Evolutionary conservation across 1,284 basidiomycete species (phyloP).

Genomic region (Ganoderma sp.): DNA sequence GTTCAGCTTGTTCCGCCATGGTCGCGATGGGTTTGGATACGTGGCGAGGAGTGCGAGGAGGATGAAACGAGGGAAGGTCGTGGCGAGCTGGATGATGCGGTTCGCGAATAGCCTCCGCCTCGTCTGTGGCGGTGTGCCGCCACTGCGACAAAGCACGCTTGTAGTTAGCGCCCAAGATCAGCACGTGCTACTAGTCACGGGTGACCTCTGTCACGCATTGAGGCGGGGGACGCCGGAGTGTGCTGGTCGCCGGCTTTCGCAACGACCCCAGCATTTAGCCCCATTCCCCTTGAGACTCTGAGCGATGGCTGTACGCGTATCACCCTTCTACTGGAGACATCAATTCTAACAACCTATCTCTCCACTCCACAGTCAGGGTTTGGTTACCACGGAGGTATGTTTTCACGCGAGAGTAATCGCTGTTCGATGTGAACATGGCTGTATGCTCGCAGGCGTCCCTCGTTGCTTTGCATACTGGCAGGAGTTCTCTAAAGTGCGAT

Average conservation of each 20-base stretch:
- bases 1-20: constrained; percentile 73
- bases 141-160: not conserved
- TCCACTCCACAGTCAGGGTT: constrained; percentile 54
- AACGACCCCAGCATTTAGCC: constrained; percentile 14
- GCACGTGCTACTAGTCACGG: constrained; percentile 14
- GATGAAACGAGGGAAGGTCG: not conserved
- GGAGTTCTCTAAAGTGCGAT: constrained; percentile 78
- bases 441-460: constrained; percentile 66
- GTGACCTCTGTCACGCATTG: constrained; percentile 14
- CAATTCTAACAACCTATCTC: too few relatives aligned
- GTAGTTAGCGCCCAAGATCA: not conserved
- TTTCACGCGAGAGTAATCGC: not conserved
- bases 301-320: constrained; percentile 46
- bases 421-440: constrained; percentile 19
- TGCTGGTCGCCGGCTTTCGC: constrained; percentile 12
- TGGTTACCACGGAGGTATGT: constrained; percentile 69
- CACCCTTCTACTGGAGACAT: too few relatives aligned
- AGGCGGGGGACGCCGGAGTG: constrained; percentile 9
- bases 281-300: constrained; percentile 15
- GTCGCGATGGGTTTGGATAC: constrained; percentile 11
- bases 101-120: constrained; percentile 10
- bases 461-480: constrained; percentile 95
- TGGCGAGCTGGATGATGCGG: not conserved
- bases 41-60: not conserved
- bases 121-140: constrained; percentile 6